phyloP scores from a whole-genome alignment of 108 stramenopile genomes.

The Heterococcus sp. region DNA sequence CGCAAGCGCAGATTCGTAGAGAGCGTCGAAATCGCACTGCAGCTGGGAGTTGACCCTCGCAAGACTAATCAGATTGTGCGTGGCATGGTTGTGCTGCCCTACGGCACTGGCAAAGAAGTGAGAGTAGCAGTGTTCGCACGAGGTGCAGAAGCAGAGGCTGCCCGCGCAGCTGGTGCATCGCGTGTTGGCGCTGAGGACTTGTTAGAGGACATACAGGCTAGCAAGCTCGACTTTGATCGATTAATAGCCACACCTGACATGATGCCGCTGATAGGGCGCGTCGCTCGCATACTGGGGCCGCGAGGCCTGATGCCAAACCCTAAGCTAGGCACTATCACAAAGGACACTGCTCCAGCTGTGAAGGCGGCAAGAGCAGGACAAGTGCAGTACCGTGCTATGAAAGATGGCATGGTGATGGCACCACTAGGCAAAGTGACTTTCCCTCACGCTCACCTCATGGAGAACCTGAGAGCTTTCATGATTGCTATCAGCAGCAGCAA shows the following conservation, averaged over 20 bases:
- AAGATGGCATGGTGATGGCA: constrained; percentile 40
- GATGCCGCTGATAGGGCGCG: constrained; percentile 67
- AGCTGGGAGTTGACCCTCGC: constrained; percentile 85
- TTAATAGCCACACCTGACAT: constrained; percentile 82
- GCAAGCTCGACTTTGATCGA: constrained; percentile 63
- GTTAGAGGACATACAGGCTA: constrained; percentile 65
- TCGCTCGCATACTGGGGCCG: constrained; percentile 85
- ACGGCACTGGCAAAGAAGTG: constrained; percentile 78
- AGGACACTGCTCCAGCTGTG: constrained; percentile 64
- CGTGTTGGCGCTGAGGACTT: constrained; percentile 79
- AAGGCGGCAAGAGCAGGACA: constrained; percentile 60
- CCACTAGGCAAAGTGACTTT: constrained; percentile 45
- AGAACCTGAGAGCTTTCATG: constrained; percentile 61
- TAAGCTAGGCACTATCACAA: constrained; percentile 83
- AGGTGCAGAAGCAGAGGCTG: constrained; percentile 60
- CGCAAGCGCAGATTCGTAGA: constrained; percentile 50
- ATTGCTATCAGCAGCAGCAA: constrained; percentile 51
- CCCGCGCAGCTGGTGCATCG: constrained; percentile 70
- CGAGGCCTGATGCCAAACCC: constrained; percentile 93
- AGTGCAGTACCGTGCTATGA: not conserved
- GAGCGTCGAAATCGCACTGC: constrained; percentile 78
- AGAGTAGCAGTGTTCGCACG: constrained; percentile 80
- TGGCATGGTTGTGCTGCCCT: constrained; percentile 76
- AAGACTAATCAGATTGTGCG: constrained; percentile 85
- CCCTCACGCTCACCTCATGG: constrained; percentile 42